These are phyloP conservation scores for Sordaria brevicollis DNA, from an alignment of 495 filamentous ascomycete species.

Conservation along the genomic window DNA sequence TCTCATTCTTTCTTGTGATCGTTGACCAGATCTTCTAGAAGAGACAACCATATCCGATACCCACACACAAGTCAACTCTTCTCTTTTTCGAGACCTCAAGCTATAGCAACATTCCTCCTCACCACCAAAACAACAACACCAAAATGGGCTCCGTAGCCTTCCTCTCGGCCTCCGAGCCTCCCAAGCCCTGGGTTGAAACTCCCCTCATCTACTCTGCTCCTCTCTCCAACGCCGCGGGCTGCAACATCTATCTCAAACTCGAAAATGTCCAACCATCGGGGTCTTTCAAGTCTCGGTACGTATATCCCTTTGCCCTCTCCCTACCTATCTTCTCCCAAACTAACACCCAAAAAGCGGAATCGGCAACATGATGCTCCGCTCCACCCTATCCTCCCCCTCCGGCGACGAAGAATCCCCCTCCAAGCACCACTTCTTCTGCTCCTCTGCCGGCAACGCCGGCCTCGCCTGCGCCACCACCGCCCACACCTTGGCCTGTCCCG, in stretches of 20 bases:
- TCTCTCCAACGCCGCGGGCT: slow-evolving; percentile 63
- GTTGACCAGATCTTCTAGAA: neutral
- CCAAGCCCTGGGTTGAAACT: slow-evolving; percentile 59
- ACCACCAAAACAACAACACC: neutral
- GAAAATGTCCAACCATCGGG: slow-evolving; percentile 88
- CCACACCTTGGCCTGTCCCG: slow-evolving; percentile 51
- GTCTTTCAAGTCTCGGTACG: slow-evolving; percentile 80
- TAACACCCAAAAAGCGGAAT: slow-evolving; percentile 40
- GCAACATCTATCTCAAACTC: slow-evolving; percentile 82
- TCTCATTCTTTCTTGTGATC: neutral
- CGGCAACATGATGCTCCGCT: slow-evolving; percentile 62
- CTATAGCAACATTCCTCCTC: neutral
- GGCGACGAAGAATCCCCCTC: slow-evolving; percentile 3
- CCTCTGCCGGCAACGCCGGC: slow-evolving; percentile 83
- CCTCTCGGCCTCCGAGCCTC: slow-evolving; percentile 13
- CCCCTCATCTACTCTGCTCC: slow-evolving; percentile 58
- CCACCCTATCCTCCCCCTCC: slow-evolving; percentile 27
- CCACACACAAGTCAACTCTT: neutral
- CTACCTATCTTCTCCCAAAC: neutral
- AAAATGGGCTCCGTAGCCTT: slow-evolving; percentile 27
- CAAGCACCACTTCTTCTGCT: slow-evolving; percentile 73
- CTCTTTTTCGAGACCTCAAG: neutral
- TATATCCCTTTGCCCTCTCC: neutral
- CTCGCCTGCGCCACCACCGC: slow-evolving; percentile 82
- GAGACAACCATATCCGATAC: neutral